Conservation (phyloP, 331 rosid species). For the Pyracantha coccinea region DNA sequence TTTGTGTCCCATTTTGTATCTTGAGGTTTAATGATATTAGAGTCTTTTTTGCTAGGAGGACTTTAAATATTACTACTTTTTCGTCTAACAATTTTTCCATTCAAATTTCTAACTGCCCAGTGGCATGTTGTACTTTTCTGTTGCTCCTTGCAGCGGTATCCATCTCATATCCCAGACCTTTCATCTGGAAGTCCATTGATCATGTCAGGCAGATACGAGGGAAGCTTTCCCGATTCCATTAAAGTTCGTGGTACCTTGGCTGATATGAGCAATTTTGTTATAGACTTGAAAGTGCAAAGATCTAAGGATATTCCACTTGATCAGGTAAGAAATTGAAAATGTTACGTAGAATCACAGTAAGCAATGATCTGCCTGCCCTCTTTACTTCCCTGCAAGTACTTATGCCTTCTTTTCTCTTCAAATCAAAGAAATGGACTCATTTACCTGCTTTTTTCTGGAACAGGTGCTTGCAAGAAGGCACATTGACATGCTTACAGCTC, state of each 20-base stretch:
- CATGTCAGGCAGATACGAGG: constrained; percentile 81
- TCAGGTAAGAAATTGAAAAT: constrained; percentile 26
- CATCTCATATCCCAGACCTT: constrained; percentile 63
- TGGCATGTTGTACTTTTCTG: background rate
- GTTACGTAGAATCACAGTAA: background rate
- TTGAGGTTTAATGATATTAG: background rate
- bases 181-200: constrained; percentile 62
- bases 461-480: constrained; percentile 88
- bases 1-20: background rate
- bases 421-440: background rate
- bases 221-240: constrained; percentile 54
- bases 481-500: constrained; percentile 55
- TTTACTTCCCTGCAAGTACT: background rate
- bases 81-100: background rate
- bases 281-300: constrained; percentile 55
- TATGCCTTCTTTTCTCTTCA: background rate
- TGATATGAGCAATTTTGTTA: constrained; percentile 50
- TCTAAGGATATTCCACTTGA: constrained; percentile 71
- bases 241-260: constrained; percentile 66
- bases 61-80: background rate
- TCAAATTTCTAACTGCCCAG: background rate
- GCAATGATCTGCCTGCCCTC: background rate
- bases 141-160: constrained; percentile 56
- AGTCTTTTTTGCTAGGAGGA: constrained; percentile 1
- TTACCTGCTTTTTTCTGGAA: background rate